Conservation (phyloP, 2,329 filamentous ascomycete species). For the Cyphellophora attinorum region DNA sequence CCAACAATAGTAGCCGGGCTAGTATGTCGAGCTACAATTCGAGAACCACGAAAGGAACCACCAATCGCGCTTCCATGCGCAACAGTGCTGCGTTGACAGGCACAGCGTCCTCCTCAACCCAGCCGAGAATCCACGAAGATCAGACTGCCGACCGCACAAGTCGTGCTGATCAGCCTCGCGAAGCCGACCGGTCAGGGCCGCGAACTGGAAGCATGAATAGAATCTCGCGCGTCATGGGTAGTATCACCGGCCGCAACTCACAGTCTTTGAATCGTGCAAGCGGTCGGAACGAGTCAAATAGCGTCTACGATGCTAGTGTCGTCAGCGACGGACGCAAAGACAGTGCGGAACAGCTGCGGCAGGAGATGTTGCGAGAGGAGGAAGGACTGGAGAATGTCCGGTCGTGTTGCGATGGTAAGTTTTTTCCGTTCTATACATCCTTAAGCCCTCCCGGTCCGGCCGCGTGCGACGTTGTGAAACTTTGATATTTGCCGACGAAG, state of each 20-base stretch:
- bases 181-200: constrained; percentile 37
- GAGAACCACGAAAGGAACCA: constrained; percentile 54
- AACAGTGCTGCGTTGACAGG: constrained; percentile 26
- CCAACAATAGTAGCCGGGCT: constrained; percentile 25
- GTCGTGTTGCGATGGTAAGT: constrained; percentile 86
- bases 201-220: constrained; percentile 20
- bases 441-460: not conserved
- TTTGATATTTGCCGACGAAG: constrained; percentile 1
- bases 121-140: constrained; percentile 11
- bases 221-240: constrained; percentile 34
- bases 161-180: constrained; percentile 33
- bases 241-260: constrained; percentile 34
- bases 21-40: constrained; percentile 78
- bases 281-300: constrained; percentile 16
- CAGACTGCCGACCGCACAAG: constrained; percentile 9
- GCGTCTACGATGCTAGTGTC: constrained; percentile 29
- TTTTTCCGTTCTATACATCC: no score
- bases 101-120: constrained; percentile 24
- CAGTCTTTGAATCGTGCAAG: constrained; percentile 13
- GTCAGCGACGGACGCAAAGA: constrained; percentile 43
- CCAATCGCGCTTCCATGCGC: constrained; percentile 26
- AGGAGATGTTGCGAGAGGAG: constrained; percentile 59
- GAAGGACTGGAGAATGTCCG: constrained; percentile 88
- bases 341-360: constrained; percentile 72
- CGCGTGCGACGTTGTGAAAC: constrained; percentile 2